Evolutionary conservation across 129 eudicot species (phyloP), one percentile per base, ranked within the genome.

Genomic region (Tanacetum coccineum): DNA sequence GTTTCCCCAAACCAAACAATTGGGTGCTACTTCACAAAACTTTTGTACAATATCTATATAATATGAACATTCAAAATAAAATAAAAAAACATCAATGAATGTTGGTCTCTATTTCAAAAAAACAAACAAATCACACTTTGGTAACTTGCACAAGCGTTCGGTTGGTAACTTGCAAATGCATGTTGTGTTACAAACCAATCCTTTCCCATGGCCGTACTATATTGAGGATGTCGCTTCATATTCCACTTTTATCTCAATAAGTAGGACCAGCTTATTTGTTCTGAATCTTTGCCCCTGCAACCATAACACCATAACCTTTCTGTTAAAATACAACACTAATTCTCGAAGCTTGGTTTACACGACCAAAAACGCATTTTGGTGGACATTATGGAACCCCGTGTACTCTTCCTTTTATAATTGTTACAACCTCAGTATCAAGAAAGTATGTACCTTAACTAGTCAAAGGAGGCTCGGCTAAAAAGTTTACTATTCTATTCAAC

Each of bases 401-500:
- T 36, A 6, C 42, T 36, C 42, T 36, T 36, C 42, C 15, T 21
- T 7, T 15, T 53, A 36, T 10, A 30, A 15, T 30, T 6, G 32
- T 59, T 40, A 59, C 64, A 42, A 76, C 28, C 18, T 12, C 21
- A 40, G 40, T 59, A 51, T 14, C 46, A 15, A 32, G 61, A 63
- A 6, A 26, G 59, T 46, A 58, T 40, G 6, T 19, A 59, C 9
- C 76, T 36, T 64, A 76, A 75, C 65, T 54, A 54, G 64, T 59
- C 59, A 57, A 49, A 66, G 66, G 53, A 42, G 88, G 70, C 73
- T 84, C 95, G 26, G 86, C 81, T 78, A 93, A 77, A 77, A 88
- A 86, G 81, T 86, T 88, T 3, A 84, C 96, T 52, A 93, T 59
- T 76, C 89, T 86, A 68, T 93, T 93, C 78, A 93, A 73, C 66